Percentiles rank a stretch among this genome's conserved stretches.
phyloP scores from a whole-genome alignment of 2,329 filamentous ascomycete species.

The Aschersonia sp. region DNA sequence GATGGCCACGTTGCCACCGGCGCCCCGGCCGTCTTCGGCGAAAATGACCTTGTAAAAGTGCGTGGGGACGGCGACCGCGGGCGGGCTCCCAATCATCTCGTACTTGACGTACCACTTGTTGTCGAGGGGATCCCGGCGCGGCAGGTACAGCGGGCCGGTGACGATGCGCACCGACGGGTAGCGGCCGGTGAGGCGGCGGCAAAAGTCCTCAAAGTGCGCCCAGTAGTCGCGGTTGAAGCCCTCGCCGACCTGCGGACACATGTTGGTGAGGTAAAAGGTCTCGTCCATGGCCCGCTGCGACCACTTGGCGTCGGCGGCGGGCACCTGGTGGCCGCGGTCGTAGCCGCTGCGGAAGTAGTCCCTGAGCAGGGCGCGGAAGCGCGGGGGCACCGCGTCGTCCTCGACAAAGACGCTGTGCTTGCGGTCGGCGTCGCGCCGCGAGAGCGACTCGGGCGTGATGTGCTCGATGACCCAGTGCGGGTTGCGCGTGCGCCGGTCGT shows the following conservation, averaged over 20 bases:
- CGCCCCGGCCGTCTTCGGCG: constrained; percentile 60
- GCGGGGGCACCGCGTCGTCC: constrained; percentile 62
- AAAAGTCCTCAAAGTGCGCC: constrained; percentile 98
- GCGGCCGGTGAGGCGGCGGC: constrained; percentile 60
- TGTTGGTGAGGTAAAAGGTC: constrained; percentile 86
- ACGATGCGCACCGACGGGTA: constrained; percentile 87
- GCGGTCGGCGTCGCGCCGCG: constrained; percentile 62
- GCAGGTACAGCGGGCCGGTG: constrained; percentile 87
- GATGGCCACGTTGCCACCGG: constrained; percentile 63
- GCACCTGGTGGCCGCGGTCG: constrained; percentile 92
- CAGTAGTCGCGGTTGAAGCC: constrained; percentile 99
- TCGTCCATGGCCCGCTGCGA: constrained; percentile 87
- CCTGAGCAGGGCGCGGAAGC: constrained; percentile 78
- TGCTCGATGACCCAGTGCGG: constrained; percentile 93
- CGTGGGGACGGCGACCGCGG: constrained; percentile 88
- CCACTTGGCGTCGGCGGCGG: constrained; percentile 93
- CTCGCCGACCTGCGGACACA: constrained; percentile 96
- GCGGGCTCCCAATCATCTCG: constrained; percentile 87
- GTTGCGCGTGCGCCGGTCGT: constrained; percentile 81
- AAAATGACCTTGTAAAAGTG: constrained; percentile 99
- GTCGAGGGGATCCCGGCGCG: constrained; percentile 64
- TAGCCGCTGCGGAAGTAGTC: constrained; percentile 95
- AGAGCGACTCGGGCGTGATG: constrained; percentile 78
- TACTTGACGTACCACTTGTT: constrained; percentile 93
- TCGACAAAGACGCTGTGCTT: constrained; percentile 74